Base-by-base conservation (phyloP, 2,329 filamentous ascomycete species). In the Microdochium nivale region DNA sequence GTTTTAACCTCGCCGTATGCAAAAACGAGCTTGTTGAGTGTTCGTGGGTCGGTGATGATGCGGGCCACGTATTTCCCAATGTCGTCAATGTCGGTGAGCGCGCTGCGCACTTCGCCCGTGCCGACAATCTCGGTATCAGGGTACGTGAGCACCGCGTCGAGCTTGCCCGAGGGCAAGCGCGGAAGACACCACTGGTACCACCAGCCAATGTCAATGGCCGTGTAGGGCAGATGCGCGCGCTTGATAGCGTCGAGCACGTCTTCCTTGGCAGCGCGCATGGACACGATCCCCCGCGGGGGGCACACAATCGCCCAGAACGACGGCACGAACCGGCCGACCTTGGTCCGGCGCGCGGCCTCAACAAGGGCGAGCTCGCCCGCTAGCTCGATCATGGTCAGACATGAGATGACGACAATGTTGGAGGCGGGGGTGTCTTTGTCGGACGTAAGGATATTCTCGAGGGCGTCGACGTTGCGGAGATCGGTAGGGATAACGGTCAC, bases 21-120 rank as follows among this genome's bases (percentile, higher is more conserved):
- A 49, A 75, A 66, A 2, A 80, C 71, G 56, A 66, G 70, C 60
- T 71, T 70, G 60, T 80, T 79, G 49, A 80, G 53, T 3, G 77
- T 79, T 23, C 76, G 61, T 14, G 69, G 66, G 57, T 80, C 77
- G 4, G 58, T 54, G 40, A 79, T 69, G 54, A 80, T 75, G 47
- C 63, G 62, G 1, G 74, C 75, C 13, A 76, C 69, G 55, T 71
- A 78, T 49, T 60, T 62, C 10, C 77, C 77, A 49, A 79, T 68
- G 57, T 80, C 77, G 13, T 68, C 57, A 52, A 73, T 52, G 58
- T 78, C 73, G 1, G 70, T 76, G 43, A 79, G 54, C 2, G 70
- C 65, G 24, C 62, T 69, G 13, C 63, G 67, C 1, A 63, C 65
- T 21, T 71, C 68, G 13, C 76, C 76, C 54, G 73, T 70, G 2